These are phyloP conservation scores for Chytriomyces confervae DNA, from an alignment of 192 early-diverging fungal species.

Conservation along the genomic window DNA sequence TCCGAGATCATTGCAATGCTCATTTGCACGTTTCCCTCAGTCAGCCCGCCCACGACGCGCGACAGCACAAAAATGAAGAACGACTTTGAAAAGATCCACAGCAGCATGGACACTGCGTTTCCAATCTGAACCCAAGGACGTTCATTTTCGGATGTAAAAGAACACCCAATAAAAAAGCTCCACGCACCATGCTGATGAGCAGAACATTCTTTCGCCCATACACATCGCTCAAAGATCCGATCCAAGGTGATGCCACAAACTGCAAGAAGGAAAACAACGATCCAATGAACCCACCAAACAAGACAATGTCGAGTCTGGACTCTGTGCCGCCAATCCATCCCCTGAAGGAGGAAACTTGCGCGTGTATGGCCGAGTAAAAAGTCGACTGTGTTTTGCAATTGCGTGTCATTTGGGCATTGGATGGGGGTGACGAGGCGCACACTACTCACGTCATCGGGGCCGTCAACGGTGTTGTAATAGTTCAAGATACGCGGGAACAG, in stretches of 20 bases:
- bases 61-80: constrained; percentile 87
- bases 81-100: constrained; percentile 89
- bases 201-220: constrained; percentile 83
- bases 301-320: constrained; percentile 68
- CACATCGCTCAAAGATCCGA: constrained; percentile 79
- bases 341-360: constrained; percentile 50
- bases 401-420: constrained; percentile 10
- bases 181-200: constrained; percentile 80
- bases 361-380: constrained; percentile 46
- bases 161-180: neutral
- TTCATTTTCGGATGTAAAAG: neutral
- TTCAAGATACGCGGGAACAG: constrained; percentile 89
- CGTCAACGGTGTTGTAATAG: constrained; percentile 78
- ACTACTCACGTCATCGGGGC: constrained; percentile 56
- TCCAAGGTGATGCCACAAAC: constrained; percentile 82
- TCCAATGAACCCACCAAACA: constrained; percentile 90
- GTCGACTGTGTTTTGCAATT: constrained; percentile 33
- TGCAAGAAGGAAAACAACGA: constrained; percentile 95
- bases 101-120: constrained; percentile 82
- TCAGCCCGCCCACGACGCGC: constrained; percentile 88
- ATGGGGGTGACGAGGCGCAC: neutral
- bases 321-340: constrained; percentile 42
- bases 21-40: constrained; percentile 98
- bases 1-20: constrained; percentile 96
- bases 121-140: constrained; percentile 65